Base-by-base conservation (phyloP, 306 rosid species). In the Sophora flavescens region DNA sequence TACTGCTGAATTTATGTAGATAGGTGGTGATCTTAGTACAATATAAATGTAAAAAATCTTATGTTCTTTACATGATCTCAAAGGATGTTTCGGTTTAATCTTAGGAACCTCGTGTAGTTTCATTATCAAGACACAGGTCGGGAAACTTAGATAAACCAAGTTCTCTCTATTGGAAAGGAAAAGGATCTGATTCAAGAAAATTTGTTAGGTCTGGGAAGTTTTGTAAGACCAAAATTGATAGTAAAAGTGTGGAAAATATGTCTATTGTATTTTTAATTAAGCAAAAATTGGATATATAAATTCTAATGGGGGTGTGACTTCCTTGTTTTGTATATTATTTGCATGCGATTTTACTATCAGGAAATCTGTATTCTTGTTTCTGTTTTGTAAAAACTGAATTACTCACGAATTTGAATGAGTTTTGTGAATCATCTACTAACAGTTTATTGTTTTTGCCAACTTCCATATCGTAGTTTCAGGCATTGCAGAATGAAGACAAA, bases 81-180 rank as follows among this genome's bases (percentile, higher is more conserved):
- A n/a, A n/a, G n/a, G n/a, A n/a, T 72, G 13, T 14, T 3, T 10
- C n/a, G 36, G 52, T 61, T 63, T 36, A 59, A 69, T 60, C 36
- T 35, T 36, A 18, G 51, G 42, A 50, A 50, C 50, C 11, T 69
- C 6, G 2, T 52, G 18, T 47, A 12, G 42, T 44, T 18, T 38
- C 11, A 9, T 53, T 56, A 47, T 68, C 28, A 68, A 57, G 39
- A 57, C 30, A 2, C 30, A n/a, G n/a, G n/a, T n/a, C n/a, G n/a
- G n/a, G 36, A 60, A 45, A 59, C 33, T 30, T 51, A 32, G 8
- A 72, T 69, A 11, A 73, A 74, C 70, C 10, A 10, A 60, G 70
- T 5, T 60, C 38, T 32, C 13, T 74, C 61, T 12, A 11, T 61
- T 15, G 48, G 48, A 44, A 73, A 39, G 45, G n/a, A 56, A 70